A percentile compares a stretch with the other conserved stretches of the same genome.
Conservation (phyloP, 1,284 basidiomycete species). For the Pseudozyma sp. region DNA sequence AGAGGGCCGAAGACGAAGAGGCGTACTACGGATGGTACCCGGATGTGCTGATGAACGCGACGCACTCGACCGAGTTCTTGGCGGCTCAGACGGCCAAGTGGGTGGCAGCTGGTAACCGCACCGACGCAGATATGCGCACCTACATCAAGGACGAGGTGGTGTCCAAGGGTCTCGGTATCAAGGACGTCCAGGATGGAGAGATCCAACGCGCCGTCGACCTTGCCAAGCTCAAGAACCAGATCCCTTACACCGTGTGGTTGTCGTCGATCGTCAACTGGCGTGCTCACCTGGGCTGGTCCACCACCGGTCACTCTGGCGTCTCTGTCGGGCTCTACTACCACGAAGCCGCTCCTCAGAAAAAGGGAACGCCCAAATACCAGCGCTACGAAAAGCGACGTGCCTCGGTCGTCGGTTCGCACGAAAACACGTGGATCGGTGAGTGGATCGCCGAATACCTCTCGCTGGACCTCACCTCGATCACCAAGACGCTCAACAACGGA, state of each 20-base stretch:
- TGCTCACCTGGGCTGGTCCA: conserved; percentile 58
- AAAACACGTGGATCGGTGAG: conserved; percentile 61
- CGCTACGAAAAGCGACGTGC: conserved; percentile 20
- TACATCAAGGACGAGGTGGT: conserved; percentile 53
- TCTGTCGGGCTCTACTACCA: conserved; percentile 56
- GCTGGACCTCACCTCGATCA: conserved; percentile 50
- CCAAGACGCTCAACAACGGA: conserved; percentile 52
- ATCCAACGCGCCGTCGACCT: conserved; percentile 46
- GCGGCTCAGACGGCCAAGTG: conserved; percentile 47
- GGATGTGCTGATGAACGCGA: conserved; percentile 58
- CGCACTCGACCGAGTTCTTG: conserved; percentile 63
- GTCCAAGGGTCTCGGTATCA: conserved; percentile 42
- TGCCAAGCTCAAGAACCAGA: conserved; percentile 38
- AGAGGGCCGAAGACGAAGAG: conserved; percentile 52
- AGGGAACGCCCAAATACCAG: conserved; percentile 27
- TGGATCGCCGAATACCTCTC: conserved; percentile 49
- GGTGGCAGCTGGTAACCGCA: conserved; percentile 50
- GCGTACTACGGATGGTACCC: conserved; percentile 58
- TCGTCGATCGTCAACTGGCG: conserved; percentile 57
- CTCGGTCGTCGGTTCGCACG: conserved; percentile 51
- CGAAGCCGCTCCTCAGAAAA: conserved; percentile 34
- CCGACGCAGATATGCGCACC: conserved; percentile 51
- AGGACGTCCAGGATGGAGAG: conserved; percentile 54
- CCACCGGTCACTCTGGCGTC: conserved; percentile 54
- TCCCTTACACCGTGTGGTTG: conserved; percentile 45